phyloP scores from a whole-genome alignment of 2,329 filamentous ascomycete species.

The Monilinia polystroma region DNA sequence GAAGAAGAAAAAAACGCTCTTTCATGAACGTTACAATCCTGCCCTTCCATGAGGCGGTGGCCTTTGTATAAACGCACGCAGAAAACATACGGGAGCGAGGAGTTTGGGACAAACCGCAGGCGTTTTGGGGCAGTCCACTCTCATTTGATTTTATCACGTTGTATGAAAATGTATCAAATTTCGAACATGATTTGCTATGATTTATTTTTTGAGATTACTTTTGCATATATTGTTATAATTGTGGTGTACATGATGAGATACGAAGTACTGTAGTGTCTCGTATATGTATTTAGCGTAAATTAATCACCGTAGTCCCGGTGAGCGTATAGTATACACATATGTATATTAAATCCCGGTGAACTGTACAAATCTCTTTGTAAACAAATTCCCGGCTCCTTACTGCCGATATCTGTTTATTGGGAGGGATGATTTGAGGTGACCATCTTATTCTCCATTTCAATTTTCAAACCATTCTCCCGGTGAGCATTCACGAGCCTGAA shows the following conservation, averaged over 20 bases:
- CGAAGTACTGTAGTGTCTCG: neutral
- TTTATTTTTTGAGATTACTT: neutral
- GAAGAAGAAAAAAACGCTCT: neutral
- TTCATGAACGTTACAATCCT: conserved; percentile 9
- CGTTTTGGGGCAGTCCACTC: conserved; percentile 22
- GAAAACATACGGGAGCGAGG: conserved; percentile 35
- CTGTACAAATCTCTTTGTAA: too few species aligned
- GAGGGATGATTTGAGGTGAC: too few species aligned
- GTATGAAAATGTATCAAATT: conserved; percentile 14
- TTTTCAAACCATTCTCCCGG: neutral
- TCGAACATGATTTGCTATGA: neutral
- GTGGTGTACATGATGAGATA: too few species aligned
- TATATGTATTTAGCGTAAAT: neutral
- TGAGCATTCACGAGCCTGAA: neutral
- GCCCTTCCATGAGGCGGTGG: conserved; percentile 23
- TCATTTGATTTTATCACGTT: conserved; percentile 22
- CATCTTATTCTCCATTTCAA: too few species aligned
- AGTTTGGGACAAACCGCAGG: conserved; percentile 28
- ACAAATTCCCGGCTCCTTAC: too few species aligned
- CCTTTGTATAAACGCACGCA: conserved; percentile 29
- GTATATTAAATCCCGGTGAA: too few species aligned
- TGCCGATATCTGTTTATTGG: too few species aligned
- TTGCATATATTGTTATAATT: neutral
- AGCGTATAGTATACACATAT: neutral
- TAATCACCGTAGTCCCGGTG: neutral